Percentiles rank a stretch among this genome's conserved stretches.
These are phyloP conservation scores for Suhomyces atakaporum DNA, from an alignment of 1,139 yeast genomes.

Conservation along the genomic window DNA sequence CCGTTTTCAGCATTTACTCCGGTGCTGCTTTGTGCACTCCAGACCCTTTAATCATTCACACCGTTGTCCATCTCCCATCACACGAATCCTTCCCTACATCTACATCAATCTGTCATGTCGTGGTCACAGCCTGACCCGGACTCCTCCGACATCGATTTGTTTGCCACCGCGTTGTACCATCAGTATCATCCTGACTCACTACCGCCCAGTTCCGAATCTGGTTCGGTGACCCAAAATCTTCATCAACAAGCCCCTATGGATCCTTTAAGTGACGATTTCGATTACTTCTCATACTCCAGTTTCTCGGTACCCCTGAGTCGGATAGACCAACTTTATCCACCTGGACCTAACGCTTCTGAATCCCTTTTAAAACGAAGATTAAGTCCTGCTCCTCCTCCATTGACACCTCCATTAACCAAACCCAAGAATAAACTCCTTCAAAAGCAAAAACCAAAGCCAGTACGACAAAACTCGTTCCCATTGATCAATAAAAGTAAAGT, in stretches of 20 bases:
- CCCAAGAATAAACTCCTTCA: constrained; percentile 9
- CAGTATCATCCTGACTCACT: constrained; percentile 6
- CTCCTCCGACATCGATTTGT: constrained; percentile 9
- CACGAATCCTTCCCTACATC: too few relatives aligned
- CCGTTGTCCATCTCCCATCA: too few relatives aligned
- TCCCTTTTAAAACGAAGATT: constrained; percentile 7
- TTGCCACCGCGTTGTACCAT: constrained; percentile 9
- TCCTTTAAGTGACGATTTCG: constrained; percentile 6
- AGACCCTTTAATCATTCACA: too few relatives aligned
- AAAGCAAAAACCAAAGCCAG: constrained; percentile 11
- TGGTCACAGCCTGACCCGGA: constrained; percentile 4
- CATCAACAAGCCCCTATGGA: background rate
- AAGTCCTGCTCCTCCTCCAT: constrained; percentile 5
- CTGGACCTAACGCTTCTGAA: constrained; percentile 2
- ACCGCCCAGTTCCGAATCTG: too few relatives aligned
- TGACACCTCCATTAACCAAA: constrained; percentile 10
- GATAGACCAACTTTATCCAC: constrained; percentile 13
- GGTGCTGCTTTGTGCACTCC: too few relatives aligned
- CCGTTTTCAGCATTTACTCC: too few relatives aligned
- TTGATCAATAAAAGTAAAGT: constrained; percentile 8
- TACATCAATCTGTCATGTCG: too few relatives aligned
- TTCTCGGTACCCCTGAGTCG: constrained; percentile 14
- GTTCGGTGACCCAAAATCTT: too few relatives aligned
- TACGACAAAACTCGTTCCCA: constrained; percentile 17
- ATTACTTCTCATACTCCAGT: constrained; percentile 16